phyloP scores from a whole-genome alignment of 305 asterid genomes.

The Ajuga reptans region DNA sequence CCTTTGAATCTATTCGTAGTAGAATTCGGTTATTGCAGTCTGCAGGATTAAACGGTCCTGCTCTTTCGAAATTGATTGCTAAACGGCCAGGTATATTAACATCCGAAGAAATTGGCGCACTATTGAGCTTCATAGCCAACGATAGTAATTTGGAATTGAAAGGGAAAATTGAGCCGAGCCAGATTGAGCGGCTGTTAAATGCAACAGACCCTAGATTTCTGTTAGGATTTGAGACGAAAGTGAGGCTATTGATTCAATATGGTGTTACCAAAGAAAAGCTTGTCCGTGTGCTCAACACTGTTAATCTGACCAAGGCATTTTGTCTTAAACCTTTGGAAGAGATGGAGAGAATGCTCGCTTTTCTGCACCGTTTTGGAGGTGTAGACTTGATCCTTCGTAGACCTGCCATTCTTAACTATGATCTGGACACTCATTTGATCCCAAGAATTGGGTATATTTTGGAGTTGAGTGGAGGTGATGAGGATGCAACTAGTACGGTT shows the following conservation, averaged over 20 bases:
- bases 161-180: slow-evolving; percentile 45
- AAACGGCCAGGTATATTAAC: slow-evolving; percentile 59
- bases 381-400: slow-evolving; percentile 54
- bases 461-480: slow-evolving; percentile 57
- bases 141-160: slow-evolving; percentile 34
- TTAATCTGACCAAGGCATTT: slow-evolving; percentile 55
- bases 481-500: slow-evolving; percentile 43
- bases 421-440: slow-evolving; percentile 59
- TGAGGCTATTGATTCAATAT: slow-evolving; percentile 40
- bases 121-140: slow-evolving; percentile 31
- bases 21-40: slow-evolving; percentile 44
- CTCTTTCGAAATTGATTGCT: slow-evolving; percentile 44
- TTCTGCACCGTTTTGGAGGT: slow-evolving; percentile 62
- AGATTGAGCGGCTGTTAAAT: slow-evolving; percentile 52
- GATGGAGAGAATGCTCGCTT: slow-evolving; percentile 48
- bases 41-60: slow-evolving; percentile 43
- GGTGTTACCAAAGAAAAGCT: slow-evolving; percentile 59
- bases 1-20: slow-evolving; percentile 41
- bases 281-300: slow-evolving; percentile 56
- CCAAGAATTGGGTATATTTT: slow-evolving; percentile 66
- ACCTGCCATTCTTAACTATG: slow-evolving; percentile 59
- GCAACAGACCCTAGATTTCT: slow-evolving; percentile 41
- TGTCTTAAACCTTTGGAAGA: slow-evolving; percentile 58
- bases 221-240: slow-evolving; percentile 54
- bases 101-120: slow-evolving; percentile 39